These are phyloP conservation scores for Chamaenerion angustifolium DNA, from an alignment of 345 rosid genomes.

Conservation along the genomic window DNA sequence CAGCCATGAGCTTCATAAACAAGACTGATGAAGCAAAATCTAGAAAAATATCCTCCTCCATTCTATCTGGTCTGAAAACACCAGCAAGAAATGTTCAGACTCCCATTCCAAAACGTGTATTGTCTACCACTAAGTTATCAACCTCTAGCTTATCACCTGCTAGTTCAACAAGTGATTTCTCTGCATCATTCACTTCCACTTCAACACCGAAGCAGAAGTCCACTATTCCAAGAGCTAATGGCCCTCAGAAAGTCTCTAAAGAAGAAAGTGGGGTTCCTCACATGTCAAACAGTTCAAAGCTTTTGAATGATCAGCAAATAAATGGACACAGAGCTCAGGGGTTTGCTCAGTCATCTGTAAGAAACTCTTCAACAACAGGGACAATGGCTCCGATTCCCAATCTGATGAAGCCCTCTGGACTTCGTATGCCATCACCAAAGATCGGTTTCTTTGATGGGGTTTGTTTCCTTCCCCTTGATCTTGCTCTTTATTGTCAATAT, in stretches of 20 bases:
- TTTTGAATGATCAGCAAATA: conserved; percentile 16
- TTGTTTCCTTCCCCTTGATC: conserved; percentile 17
- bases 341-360: conserved; percentile 12
- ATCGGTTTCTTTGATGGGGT: conserved; percentile 97
- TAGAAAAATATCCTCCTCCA: conserved; percentile 19
- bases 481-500: conserved; percentile 6
- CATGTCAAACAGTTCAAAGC: conserved; percentile 17
- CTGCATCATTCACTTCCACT: conserved; percentile 43
- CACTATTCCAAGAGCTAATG: conserved; percentile 26
- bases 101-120: conserved; percentile 26
- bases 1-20: conserved; percentile 21
- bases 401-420: conserved; percentile 62
- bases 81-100: conserved; percentile 26
- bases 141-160: conserved; percentile 42
- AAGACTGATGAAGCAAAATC: conserved; percentile 23
- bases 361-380: conserved; percentile 21
- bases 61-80: conserved; percentile 20
- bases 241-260: no score
- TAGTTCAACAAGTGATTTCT: conserved; percentile 75
- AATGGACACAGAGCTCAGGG: conserved; percentile 20
- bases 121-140: conserved; percentile 25
- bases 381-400: conserved; percentile 17
- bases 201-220: conserved; percentile 38
- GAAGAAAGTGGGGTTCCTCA: conserved; percentile 6
- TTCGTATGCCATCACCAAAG: conserved; percentile 89